Conservation (phyloP, 352 stramenopile species). For the Pythium aphanidermatum region DNA sequence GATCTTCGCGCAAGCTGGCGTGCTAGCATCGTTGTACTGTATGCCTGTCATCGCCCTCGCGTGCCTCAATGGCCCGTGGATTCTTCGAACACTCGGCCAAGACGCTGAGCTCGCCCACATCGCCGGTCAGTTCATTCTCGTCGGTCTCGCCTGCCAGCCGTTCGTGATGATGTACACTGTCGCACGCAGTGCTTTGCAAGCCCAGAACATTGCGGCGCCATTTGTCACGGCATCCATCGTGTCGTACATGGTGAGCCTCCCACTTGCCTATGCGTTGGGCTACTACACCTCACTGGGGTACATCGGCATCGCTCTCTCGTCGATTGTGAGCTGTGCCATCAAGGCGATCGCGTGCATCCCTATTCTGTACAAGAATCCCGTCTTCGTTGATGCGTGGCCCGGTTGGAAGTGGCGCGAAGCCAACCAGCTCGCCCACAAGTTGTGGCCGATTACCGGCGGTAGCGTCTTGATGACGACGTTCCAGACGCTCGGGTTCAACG, state of each 20-base stretch:
- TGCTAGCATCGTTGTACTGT: conserved; percentile 38
- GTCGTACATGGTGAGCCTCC: conserved; percentile 31
- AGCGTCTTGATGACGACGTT: conserved; percentile 39
- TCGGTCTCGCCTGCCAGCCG: conserved; percentile 27
- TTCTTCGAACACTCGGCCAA: conserved; percentile 48
- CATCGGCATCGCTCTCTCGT: conserved; percentile 45
- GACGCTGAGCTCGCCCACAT: conserved; percentile 36
- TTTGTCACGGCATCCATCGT: conserved; percentile 36
- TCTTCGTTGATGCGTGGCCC: conserved; percentile 17
- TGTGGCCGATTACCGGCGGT: conserved; percentile 24
- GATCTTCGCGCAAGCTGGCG: conserved; percentile 49
- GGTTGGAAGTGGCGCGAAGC: conserved; percentile 13
- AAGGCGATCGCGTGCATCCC: conserved; percentile 26
- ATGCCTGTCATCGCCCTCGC: conserved; percentile 30
- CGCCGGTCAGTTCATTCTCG: conserved; percentile 32
- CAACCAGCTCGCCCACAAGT: conserved; percentile 22
- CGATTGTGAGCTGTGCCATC: conserved; percentile 36
- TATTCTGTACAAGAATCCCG: not conserved
- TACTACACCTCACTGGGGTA: conserved; percentile 53
- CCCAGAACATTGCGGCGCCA: conserved; percentile 58
- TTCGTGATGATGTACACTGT: conserved; percentile 47
- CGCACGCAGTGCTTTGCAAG: conserved; percentile 46
- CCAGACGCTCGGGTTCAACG: conserved; percentile 30
- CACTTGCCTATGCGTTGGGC: conserved; percentile 41
- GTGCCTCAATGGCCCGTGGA: conserved; percentile 33